Evolutionary conservation across 1,284 basidiomycete species (phyloP).

Genomic region (Ceratobasidium sp.): DNA sequence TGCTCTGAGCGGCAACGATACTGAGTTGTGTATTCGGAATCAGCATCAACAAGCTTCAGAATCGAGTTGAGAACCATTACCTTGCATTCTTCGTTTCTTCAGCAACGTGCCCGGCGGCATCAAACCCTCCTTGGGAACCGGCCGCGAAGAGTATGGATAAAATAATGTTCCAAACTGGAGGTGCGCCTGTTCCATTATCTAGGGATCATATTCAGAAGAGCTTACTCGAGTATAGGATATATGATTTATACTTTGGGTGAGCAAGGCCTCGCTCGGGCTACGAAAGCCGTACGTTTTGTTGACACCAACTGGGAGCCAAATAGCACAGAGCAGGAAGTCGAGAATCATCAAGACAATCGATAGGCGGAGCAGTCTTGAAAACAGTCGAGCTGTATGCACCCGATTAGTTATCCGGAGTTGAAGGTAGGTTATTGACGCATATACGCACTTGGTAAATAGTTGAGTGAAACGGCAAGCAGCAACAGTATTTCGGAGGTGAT

Average conservation of each 20-base stretch:
- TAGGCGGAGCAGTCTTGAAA: constrained; percentile 56
- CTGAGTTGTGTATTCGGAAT: constrained; percentile 23
- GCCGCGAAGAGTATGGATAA: constrained; percentile 55
- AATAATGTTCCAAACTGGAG: constrained; percentile 55
- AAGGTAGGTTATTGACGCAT: too few species aligned
- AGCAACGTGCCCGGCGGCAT: constrained; percentile 57
- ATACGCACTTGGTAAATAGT: constrained; percentile 53
- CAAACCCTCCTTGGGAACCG: constrained; percentile 57
- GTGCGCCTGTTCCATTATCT: constrained; percentile 58
- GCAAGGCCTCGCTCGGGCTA: constrained; percentile 54
- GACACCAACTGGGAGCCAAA: constrained; percentile 59
- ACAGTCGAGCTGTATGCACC: constrained; percentile 44
- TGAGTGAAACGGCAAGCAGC: constrained; percentile 54
- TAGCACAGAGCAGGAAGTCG: constrained; percentile 56
- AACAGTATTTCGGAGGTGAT: constrained; percentile 53
- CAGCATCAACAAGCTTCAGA: too few species aligned
- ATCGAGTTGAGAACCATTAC: not conserved
- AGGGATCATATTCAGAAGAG: not conserved
- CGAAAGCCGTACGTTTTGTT: constrained; percentile 56
- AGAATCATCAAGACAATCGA: constrained; percentile 56
- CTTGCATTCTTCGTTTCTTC: constrained; percentile 59
- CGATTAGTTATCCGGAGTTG: too few species aligned
- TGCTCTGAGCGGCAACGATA: constrained; percentile 56
- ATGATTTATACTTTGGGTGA: constrained; percentile 50
- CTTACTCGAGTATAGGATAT: not conserved